Evolutionary conservation across 345 rosid species (phyloP).

Genomic region (Carallia pectinifolia): DNA sequence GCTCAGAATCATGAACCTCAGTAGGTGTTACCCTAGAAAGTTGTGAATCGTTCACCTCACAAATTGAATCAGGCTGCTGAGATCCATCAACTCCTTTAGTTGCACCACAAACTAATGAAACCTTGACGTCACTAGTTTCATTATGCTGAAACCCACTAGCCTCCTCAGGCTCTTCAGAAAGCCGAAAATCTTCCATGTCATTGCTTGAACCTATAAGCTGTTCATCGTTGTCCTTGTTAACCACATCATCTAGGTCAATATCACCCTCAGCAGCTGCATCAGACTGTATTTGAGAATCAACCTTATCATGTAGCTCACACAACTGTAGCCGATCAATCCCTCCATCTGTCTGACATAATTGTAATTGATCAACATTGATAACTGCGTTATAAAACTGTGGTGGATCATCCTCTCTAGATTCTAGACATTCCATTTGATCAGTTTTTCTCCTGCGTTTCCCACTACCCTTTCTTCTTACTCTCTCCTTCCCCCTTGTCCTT

Average conservation of each 20-base stretch:
- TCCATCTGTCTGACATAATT: conserved; percentile 10
- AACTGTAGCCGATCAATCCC: conserved; percentile 18
- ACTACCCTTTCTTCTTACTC: conserved; percentile 26
- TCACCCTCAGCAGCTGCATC: conserved; percentile 12
- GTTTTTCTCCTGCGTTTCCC: conserved; percentile 28
- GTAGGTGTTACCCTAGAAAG: neutral
- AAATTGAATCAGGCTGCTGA: conserved; percentile 4
- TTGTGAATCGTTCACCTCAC: neutral
- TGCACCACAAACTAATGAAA: neutral
- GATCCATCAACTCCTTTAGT: conserved; percentile 3
- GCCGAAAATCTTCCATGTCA: conserved; percentile 6
- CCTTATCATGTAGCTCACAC: conserved; percentile 14
- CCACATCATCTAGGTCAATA: conserved; percentile 10
- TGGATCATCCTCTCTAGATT: conserved; percentile 29
- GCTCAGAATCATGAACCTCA: neutral
- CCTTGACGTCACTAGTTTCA: conserved; percentile 4
- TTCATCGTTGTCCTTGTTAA: conserved; percentile 14
- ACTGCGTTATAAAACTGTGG: conserved; percentile 22
- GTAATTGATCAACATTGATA: conserved; percentile 26
- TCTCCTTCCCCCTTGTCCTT: conserved; percentile 30
- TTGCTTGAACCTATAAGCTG: too few species aligned
- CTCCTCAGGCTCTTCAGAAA: neutral
- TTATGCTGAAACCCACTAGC: neutral
- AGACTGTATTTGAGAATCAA: conserved; percentile 13
- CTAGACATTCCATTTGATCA: conserved; percentile 14